Percentiles rank a stretch among this genome's conserved stretches.
Conservation (phyloP, 805 yeast genomes). For the Candida adriatica region DNA sequence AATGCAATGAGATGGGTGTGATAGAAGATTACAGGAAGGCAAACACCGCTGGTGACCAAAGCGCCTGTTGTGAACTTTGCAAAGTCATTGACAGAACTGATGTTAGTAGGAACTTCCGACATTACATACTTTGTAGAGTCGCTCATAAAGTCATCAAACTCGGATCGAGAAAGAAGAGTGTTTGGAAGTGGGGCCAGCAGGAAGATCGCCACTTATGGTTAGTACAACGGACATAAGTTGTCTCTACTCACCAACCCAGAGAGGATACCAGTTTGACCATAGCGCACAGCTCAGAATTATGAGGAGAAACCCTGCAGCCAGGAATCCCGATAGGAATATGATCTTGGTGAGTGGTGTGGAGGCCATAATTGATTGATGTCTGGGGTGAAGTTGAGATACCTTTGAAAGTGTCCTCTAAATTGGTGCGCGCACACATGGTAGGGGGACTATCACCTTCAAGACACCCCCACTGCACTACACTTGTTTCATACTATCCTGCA, state of each 20-base stretch:
- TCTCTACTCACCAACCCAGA: constrained; percentile 48
- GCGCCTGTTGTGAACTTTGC: constrained; percentile 78
- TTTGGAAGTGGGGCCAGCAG: constrained; percentile 69
- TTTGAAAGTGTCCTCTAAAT: too few species aligned
- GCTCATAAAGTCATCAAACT: constrained; percentile 52
- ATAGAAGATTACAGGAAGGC: constrained; percentile 67
- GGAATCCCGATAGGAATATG: constrained; percentile 65
- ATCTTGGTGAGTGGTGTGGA: constrained; percentile 67
- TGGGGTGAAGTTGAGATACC: too few species aligned
- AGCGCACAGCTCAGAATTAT: constrained; percentile 85
- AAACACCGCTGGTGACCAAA: constrained; percentile 67
- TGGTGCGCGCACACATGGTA: too few species aligned
- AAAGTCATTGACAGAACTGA: constrained; percentile 51
- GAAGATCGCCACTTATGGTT: constrained; percentile 44
- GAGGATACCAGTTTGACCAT: constrained; percentile 87
- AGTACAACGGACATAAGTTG: not conserved
- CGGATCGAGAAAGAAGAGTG: constrained; percentile 42
- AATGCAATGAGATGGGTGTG: constrained; percentile 69
- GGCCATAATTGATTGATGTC: too few species aligned
- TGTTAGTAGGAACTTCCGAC: not conserved
- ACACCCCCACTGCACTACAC: too few species aligned
- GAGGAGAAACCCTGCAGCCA: constrained; percentile 85
- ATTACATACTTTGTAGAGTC: constrained; percentile 38
- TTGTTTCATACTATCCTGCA: too few species aligned
- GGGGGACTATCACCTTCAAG: too few species aligned